A percentile compares a stretch with the other conserved stretches of the same genome.
phyloP scores from a whole-genome alignment of 306 rosid species.

The Cucumis cinereus region DNA sequence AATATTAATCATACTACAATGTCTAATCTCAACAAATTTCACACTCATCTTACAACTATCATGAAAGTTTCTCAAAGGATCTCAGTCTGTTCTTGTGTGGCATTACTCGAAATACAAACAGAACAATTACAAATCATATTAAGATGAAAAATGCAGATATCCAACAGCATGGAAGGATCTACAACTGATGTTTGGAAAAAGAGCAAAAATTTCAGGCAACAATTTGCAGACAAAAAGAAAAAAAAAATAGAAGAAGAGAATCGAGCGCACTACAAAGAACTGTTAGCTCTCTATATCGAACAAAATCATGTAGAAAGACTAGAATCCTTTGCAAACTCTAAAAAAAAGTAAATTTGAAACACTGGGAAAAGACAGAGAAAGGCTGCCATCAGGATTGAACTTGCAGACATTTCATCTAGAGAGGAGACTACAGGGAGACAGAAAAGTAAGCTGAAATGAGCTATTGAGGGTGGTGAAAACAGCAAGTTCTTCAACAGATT shows the following conservation, averaged over 20 bases:
- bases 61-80: background rate
- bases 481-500: background rate
- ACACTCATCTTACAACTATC: background rate
- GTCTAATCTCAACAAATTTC: constrained; percentile 1
- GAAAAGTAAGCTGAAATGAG: background rate
- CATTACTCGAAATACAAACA: background rate
- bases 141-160: background rate
- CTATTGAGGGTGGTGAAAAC: background rate
- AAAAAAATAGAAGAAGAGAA: background rate
- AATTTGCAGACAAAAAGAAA: background rate
- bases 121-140: background rate
- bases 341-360: background rate
- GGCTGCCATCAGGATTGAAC: background rate
- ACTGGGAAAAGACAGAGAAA: background rate
- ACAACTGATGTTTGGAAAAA: background rate
- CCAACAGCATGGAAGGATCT: background rate
- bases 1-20: background rate
- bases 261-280: background rate
- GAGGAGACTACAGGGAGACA: background rate
- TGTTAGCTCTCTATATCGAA: background rate
- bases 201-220: background rate
- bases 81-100: background rate
- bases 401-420: background rate
- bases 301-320: background rate
- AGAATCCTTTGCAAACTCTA: background rate